These are phyloP conservation scores for Agastache rugosa DNA, from an alignment of 257 asterid genomes.

Conservation along the genomic window DNA sequence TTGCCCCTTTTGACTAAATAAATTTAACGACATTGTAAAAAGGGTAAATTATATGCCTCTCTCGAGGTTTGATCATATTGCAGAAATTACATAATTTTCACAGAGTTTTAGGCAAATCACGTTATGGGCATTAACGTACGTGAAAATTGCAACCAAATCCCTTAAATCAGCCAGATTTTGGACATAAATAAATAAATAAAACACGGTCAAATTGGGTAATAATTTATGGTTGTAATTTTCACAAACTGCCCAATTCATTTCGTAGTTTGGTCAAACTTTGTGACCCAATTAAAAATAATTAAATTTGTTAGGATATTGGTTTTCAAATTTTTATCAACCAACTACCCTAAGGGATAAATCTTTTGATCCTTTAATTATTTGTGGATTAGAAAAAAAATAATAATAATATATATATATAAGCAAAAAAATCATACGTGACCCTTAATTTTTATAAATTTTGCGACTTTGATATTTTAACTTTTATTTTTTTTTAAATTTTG, in stretches of 20 bases:
- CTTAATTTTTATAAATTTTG: too few relatives aligned
- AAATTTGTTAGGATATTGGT: neutral
- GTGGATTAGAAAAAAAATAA: too few relatives aligned
- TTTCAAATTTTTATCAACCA: neutral
- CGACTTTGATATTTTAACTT: too few relatives aligned
- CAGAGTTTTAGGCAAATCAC: neutral
- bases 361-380: too few relatives aligned
- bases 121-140: neutral
- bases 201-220: too few relatives aligned
- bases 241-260: neutral
- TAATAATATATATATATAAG: too few relatives aligned
- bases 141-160: neutral
- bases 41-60: neutral
- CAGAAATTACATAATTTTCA: constrained; percentile 4
- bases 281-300: neutral
- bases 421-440: too few relatives aligned
- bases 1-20: constrained; percentile 12
- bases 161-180: neutral
- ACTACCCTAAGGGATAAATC: too few relatives aligned
- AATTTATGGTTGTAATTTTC: too few relatives aligned
- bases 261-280: neutral
- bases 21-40: neutral
- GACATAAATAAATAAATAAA: neutral
- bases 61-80: constrained; percentile 4
- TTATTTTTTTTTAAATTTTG: too few relatives aligned